Conservation (phyloP, 31 red algal genomes). For the Odonthalia washingtoniensis region DNA sequence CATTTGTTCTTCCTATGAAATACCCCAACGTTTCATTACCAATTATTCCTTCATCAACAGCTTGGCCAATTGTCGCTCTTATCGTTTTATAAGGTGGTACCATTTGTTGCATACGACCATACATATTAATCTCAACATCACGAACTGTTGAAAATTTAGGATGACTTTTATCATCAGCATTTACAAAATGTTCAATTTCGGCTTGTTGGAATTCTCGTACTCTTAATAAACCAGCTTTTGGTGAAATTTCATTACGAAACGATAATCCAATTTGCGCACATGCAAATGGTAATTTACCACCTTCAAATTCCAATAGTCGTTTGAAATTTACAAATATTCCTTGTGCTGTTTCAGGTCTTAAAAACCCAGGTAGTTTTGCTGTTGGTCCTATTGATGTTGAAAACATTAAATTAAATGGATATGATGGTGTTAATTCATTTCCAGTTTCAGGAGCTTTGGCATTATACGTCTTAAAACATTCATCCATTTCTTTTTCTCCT, state of each 20-base stretch:
- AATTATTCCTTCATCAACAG: conserved; percentile 73
- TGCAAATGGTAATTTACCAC: conserved; percentile 89
- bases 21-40: conserved; percentile 95
- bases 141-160: conserved; percentile 74
- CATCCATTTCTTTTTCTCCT: conserved; percentile 69
- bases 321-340: conserved; percentile 99
- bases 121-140: conserved; percentile 73
- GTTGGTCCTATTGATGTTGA: conserved; percentile 90
- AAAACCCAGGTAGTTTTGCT: conserved; percentile 65
- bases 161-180: conserved; percentile 86
- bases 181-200: conserved; percentile 99
- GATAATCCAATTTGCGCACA: conserved; percentile 95
- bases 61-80: conserved; percentile 76
- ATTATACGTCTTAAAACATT: conserved; percentile 45
- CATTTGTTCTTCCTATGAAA: conserved; percentile 86
- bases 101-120: conserved; percentile 80
- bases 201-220: conserved; percentile 97
- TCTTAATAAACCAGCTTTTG: conserved; percentile 79
- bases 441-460: conserved; percentile 82
- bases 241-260: conserved; percentile 98
- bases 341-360: conserved; percentile 99
- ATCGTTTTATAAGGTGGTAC: conserved; percentile 49
- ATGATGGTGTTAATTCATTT: conserved; percentile 63
- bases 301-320: conserved; percentile 80
- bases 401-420: conserved; percentile 99